Base-by-base conservation (phyloP, 2,329 filamentous ascomycete genomes). In the Xylariaceae sp. region DNA sequence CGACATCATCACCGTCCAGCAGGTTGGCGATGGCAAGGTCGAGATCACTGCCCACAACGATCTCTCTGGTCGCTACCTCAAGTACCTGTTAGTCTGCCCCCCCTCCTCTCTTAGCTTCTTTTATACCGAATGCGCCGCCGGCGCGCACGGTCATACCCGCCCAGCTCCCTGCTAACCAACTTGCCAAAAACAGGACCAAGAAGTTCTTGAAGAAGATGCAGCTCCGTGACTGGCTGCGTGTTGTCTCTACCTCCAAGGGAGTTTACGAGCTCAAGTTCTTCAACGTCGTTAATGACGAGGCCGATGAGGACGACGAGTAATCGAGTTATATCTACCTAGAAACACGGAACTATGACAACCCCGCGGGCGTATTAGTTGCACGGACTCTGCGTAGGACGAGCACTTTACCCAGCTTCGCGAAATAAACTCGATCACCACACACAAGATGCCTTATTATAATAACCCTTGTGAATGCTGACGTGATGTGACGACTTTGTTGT, bases 141-240 rank as follows among this genome's bases (percentile, higher is more conserved):
- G 19, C 26, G 39, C 37, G 2, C 30, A 39, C 30, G n/a, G 27
- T n/a, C 37, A 43, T 41, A 12, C 12, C 6, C 27, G 3, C 19
- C 11, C 19, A 19, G 19, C 19, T 19, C 19, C 6, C 37, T 54
- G 19, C 51, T 55, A 39, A 58, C 42, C 27, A 35, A 42, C 1
- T 8, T 12, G 39, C 6, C 19, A 19, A 19, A 19, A 19, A 47
- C 66, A 95, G 90, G 76, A 99, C 94, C 77, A 99, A 99, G 90
- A 99, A 99, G 86, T 99, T 96, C 88, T 88, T 99, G 79, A 99
- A 99, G 91, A 99, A 99, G 89, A 90, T 96, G 84, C 92, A 97
- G 86, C 89, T 99, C 75, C 90, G 94, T 81, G 94, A 99, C 84
- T 99, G 94, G 94, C 89, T 99, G 73, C 91, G 94, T 72, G 92